Percentiles rank a stretch among this genome's conserved stretches.
Conservation (phyloP, 1,284 basidiomycete genomes). For the Ustilago tritici region DNA sequence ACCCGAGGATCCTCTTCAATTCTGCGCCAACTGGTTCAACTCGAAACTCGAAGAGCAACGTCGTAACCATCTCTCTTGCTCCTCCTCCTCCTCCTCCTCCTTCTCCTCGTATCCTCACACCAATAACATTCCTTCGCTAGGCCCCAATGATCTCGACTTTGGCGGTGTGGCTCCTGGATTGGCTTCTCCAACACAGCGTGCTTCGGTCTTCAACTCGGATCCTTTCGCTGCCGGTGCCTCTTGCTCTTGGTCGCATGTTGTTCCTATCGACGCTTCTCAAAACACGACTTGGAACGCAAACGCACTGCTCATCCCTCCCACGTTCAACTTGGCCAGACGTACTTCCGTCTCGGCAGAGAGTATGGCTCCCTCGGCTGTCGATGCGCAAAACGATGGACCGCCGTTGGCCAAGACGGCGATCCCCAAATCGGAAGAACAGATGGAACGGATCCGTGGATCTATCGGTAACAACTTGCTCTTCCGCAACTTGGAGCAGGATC, state of each 20-base stretch:
- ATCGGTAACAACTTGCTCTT: conserved; percentile 94
- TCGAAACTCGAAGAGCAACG: conserved; percentile 84
- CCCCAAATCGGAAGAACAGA: conserved; percentile 86
- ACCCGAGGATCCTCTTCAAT: conserved; percentile 90
- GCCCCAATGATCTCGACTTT: conserved; percentile 29
- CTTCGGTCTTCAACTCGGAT: conserved; percentile 41
- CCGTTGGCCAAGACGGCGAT: conserved; percentile 48
- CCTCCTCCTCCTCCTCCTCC: background rate
- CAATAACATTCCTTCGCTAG: conserved; percentile 27
- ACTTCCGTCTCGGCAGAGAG: conserved; percentile 98
- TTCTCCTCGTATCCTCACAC: background rate
- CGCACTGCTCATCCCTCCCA: conserved; percentile 70
- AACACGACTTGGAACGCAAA: conserved; percentile 7
- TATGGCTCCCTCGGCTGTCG: conserved; percentile 76
- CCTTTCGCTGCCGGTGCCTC: conserved; percentile 28
- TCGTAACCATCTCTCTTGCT: conserved; percentile 74
- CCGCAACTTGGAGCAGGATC: conserved; percentile 94
- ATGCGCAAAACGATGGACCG: conserved; percentile 26
- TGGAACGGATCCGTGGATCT: conserved; percentile 85
- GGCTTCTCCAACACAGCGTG: conserved; percentile 47
- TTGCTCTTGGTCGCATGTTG: conserved; percentile 10
- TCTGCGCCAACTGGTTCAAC: conserved; percentile 96
- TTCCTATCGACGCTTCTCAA: conserved; percentile 29
- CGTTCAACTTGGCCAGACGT: conserved; percentile 85
- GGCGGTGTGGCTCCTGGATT: conserved; percentile 28